These are phyloP conservation scores for Colletotrichum sp. DNA, from an alignment of 2,329 filamentous ascomycete genomes.

Conservation along the genomic window DNA sequence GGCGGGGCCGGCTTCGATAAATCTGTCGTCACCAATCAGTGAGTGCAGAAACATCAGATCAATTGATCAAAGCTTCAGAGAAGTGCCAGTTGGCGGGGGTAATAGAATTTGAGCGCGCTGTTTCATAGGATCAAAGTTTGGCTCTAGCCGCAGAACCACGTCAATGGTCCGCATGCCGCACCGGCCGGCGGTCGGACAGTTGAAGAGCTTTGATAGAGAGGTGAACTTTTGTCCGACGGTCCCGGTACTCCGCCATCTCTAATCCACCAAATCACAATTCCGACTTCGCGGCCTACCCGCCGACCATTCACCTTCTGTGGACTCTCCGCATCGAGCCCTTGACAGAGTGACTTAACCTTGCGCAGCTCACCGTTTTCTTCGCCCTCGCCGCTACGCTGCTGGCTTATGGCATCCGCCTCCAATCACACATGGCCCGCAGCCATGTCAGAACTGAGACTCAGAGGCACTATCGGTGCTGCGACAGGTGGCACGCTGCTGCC, in stretches of 20 bases:
- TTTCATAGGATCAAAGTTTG: conserved; percentile 14
- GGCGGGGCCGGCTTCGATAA: not conserved
- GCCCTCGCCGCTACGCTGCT: not conserved
- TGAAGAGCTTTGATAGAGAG: not conserved
- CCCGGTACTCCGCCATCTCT: not conserved
- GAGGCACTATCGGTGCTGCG: not conserved
- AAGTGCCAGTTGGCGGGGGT: not conserved
- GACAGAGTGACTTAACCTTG: not conserved
- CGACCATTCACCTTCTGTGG: not conserved
- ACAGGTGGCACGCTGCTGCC: not conserved
- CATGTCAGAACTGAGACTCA: not conserved
- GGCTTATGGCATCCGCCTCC: not conserved
- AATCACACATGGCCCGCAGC: not conserved
- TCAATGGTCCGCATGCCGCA: not conserved
- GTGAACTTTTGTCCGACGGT: not conserved
- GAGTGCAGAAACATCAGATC: not conserved
- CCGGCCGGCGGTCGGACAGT: not conserved
- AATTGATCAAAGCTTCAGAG: not conserved
- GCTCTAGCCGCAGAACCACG: not conserved
- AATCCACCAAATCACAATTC: not conserved
- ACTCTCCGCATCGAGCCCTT: not conserved
- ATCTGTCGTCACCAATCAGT: not conserved
- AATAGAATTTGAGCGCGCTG: not conserved
- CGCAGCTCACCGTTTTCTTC: not conserved
- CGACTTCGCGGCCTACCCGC: not conserved